phyloP scores from a whole-genome alignment of 495 filamentous ascomycete genomes.

The Geopyxis carbonaria region DNA sequence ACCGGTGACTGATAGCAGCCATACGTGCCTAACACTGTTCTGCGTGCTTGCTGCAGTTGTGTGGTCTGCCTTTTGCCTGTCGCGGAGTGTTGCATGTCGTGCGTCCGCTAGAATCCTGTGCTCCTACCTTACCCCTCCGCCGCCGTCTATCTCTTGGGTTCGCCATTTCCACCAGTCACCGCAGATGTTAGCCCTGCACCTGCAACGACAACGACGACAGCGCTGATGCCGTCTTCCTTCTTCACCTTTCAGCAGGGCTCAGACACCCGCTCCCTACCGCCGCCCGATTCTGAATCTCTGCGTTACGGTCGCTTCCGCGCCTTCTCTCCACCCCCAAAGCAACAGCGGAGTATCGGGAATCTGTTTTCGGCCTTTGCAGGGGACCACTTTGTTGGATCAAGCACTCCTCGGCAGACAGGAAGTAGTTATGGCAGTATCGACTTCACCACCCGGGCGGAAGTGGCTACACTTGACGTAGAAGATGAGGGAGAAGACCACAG shows the following conservation, averaged over 20 bases:
- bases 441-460: constrained; percentile 6
- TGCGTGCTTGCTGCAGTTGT: no score
- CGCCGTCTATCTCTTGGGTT: no score
- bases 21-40: no score
- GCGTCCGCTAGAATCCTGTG: no score
- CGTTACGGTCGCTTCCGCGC: constrained; percentile 42
- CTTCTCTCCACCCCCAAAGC: constrained; percentile 28
- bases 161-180: no score
- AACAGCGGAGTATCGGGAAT: constrained; percentile 13
- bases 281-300: constrained; percentile 33
- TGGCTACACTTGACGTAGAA: constrained; percentile 27
- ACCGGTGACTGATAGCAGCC: no score
- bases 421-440: constrained; percentile 17
- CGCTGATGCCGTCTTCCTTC: constrained; percentile 36
- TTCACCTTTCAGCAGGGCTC: constrained; percentile 46
- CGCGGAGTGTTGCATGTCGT: no score
- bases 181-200: no score
- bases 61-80: no score
- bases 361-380: constrained; percentile 13
- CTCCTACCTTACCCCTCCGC: no score
- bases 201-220: neutral
- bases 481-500: constrained; percentile 19
- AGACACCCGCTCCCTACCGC: constrained; percentile 31
- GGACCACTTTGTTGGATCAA: neutral
- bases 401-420: constrained; percentile 14